Percentiles rank a stretch among this genome's conserved stretches.
These are phyloP conservation scores for Yamadazyma scolyti DNA, from an alignment of 805 yeast species.

Conservation along the genomic window DNA sequence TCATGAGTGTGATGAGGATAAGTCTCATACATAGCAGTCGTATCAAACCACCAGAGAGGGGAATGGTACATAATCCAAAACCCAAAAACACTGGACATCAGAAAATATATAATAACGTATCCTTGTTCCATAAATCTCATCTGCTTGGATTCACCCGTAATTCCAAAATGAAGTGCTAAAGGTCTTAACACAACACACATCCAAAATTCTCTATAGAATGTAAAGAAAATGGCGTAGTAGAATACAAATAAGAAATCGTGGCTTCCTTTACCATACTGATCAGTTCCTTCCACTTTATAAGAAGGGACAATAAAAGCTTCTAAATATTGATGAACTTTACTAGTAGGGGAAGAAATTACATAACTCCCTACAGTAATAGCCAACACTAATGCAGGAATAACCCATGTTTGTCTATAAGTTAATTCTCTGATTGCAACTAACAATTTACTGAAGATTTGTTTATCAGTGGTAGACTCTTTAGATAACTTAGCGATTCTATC, in stretches of 20 bases:
- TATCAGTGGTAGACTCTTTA: slow-evolving; percentile 33
- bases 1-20: slow-evolving; percentile 83
- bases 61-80: slow-evolving; percentile 76
- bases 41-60: slow-evolving; percentile 88
- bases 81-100: slow-evolving; percentile 80
- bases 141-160: slow-evolving; percentile 52
- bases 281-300: slow-evolving; percentile 57
- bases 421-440: slow-evolving; percentile 58
- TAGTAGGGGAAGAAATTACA: slow-evolving; percentile 53
- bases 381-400: slow-evolving; percentile 56
- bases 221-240: slow-evolving; percentile 81
- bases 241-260: slow-evolving; percentile 78
- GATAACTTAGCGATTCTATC: slow-evolving; percentile 30
- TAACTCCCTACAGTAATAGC: slow-evolving; percentile 39
- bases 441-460: slow-evolving; percentile 53
- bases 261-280: slow-evolving; percentile 82
- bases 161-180: slow-evolving; percentile 52
- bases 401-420: slow-evolving; percentile 64
- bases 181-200: slow-evolving; percentile 84
- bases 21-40: slow-evolving; percentile 69
- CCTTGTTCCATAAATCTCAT: slow-evolving; percentile 91
- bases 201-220: slow-evolving; percentile 83
- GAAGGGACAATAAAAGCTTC: slow-evolving; percentile 63
- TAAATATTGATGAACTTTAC: slow-evolving; percentile 53
- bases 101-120: slow-evolving; percentile 78